Evolutionary conservation across 495 filamentous ascomycete species (phyloP).

Genomic region (Aspergillus saccharolyticus): DNA sequence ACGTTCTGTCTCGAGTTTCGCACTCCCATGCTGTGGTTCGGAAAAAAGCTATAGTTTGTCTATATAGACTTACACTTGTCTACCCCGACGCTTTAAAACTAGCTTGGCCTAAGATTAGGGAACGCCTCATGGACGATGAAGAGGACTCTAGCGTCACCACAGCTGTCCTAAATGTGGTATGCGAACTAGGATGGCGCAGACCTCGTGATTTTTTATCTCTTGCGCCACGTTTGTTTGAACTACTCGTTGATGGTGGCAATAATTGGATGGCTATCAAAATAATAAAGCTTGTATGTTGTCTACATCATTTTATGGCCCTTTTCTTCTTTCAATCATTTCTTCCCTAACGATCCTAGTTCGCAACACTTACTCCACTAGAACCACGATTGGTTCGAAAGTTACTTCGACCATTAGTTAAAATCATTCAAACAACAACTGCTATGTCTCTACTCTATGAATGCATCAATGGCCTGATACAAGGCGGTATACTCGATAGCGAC

Average conservation of each 20-base stretch:
- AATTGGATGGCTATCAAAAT: constrained; percentile 99
- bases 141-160: constrained; percentile 93
- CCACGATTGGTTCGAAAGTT: constrained; percentile 87
- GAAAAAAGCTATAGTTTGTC: constrained; percentile 91
- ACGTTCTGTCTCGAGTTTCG: constrained; percentile 77
- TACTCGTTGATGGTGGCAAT: constrained; percentile 87
- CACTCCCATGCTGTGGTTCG: constrained; percentile 78
- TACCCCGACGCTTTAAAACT: constrained; percentile 90
- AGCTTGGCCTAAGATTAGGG: constrained; percentile 95
- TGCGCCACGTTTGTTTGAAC: constrained; percentile 84
- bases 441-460: constrained; percentile 98
- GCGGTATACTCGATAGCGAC: constrained; percentile 78
- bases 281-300: constrained; percentile 76
- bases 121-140: constrained; percentile 80
- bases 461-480: constrained; percentile 96
- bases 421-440: constrained; percentile 89
- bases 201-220: constrained; percentile 91
- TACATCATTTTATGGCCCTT: not conserved
- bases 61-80: constrained; percentile 87
- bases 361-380: constrained; percentile 87
- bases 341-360: constrained; percentile 60
- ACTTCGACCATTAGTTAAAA: constrained; percentile 85
- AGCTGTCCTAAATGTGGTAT: constrained; percentile 93
- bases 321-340: not conserved
- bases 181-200: constrained; percentile 89